These are phyloP conservation scores for Rhizopogon roseolus DNA, from an alignment of 768 basidiomycete genomes.

Conservation along the genomic window DNA sequence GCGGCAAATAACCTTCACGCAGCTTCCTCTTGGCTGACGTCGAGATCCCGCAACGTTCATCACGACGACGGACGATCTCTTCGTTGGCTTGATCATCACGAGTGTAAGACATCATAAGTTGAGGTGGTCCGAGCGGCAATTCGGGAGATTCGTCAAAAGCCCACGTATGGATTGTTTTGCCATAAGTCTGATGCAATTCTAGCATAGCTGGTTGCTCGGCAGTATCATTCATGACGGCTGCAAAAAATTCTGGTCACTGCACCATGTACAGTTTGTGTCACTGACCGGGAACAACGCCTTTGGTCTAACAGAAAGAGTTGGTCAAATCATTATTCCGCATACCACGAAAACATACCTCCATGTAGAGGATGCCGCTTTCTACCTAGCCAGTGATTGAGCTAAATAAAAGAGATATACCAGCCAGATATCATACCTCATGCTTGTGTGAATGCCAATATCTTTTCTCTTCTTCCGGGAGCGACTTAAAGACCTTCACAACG, in stretches of 20 bases:
- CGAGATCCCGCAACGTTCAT: conserved; percentile 28
- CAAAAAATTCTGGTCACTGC: not conserved
- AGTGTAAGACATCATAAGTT: conserved; percentile 43
- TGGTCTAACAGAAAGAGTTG: conserved; percentile 11
- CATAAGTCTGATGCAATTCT: conserved; percentile 42
- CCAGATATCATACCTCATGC: conserved; percentile 29
- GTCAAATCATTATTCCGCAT: not conserved
- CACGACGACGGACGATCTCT: conserved; percentile 26
- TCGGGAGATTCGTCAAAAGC: conserved; percentile 33
- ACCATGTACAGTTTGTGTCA: not conserved
- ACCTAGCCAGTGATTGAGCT: conserved; percentile 20
- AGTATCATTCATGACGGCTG: conserved; percentile 26
- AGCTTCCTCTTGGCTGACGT: conserved; percentile 29
- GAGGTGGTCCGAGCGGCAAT: conserved; percentile 40
- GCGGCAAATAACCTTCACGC: conserved; percentile 32
- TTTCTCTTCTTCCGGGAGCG: conserved; percentile 41
- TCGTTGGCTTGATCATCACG: conserved; percentile 29
- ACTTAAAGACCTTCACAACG: conserved; percentile 27
- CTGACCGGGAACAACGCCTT: conserved; percentile 21
- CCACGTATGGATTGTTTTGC: conserved; percentile 41
- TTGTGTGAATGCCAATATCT: conserved; percentile 53
- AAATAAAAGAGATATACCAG: not conserved
- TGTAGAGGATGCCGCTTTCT: conserved; percentile 29
- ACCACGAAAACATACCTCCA: conserved; percentile 15
- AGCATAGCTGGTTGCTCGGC: conserved; percentile 38